Percentiles rank a stretch among this genome's conserved stretches.
Conservation (phyloP, 1,284 basidiomycete species). For the Ceraceosorus guamensis region DNA sequence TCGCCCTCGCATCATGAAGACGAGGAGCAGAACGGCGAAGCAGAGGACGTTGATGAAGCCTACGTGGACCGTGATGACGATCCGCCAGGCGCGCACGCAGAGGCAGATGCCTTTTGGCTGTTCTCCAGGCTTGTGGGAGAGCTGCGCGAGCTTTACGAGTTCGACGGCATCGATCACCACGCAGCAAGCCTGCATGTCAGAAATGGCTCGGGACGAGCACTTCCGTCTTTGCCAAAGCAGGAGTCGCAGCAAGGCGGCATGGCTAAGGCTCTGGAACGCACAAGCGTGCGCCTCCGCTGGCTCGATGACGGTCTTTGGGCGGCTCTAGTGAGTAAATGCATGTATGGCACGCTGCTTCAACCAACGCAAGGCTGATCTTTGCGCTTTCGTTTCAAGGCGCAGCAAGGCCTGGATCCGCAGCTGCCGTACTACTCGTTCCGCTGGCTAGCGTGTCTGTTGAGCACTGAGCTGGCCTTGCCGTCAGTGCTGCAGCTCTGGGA, state of each 20-base stretch:
- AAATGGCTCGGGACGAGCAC: slow-evolving; percentile 5
- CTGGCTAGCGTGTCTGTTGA: slow-evolving; percentile 41
- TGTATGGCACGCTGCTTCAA: not conserved
- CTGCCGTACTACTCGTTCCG: slow-evolving; percentile 44
- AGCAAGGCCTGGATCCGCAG: slow-evolving; percentile 27
- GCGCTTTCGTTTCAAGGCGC: slow-evolving; percentile 3
- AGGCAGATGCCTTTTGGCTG: slow-evolving; percentile 48
- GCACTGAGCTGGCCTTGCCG: slow-evolving; percentile 36
- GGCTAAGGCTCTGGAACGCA: slow-evolving; percentile 27
- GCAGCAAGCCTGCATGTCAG: slow-evolving; percentile 8
- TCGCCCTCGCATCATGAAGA: not conserved
- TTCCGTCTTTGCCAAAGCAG: not conserved
- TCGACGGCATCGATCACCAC: slow-evolving; percentile 29
- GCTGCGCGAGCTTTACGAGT: slow-evolving; percentile 44
- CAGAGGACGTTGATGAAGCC: not conserved
- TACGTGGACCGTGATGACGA: slow-evolving; percentile 1
- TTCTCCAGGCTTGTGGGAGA: slow-evolving; percentile 41
- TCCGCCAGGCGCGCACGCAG: slow-evolving; percentile 7
- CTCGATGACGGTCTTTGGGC: slow-evolving; percentile 33
- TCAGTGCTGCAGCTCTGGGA: slow-evolving; percentile 44
- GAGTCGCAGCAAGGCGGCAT: slow-evolving; percentile 18
- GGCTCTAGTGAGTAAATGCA: slow-evolving; percentile 14
- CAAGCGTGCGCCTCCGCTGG: slow-evolving; percentile 32
- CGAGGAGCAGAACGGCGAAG: not conserved
- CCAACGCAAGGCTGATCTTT: not conserved